Evolutionary conservation across 164 flowering plant species (phyloP), one percentile per base, ranked within the genome.

Genomic region (Umbellularia californica): DNA sequence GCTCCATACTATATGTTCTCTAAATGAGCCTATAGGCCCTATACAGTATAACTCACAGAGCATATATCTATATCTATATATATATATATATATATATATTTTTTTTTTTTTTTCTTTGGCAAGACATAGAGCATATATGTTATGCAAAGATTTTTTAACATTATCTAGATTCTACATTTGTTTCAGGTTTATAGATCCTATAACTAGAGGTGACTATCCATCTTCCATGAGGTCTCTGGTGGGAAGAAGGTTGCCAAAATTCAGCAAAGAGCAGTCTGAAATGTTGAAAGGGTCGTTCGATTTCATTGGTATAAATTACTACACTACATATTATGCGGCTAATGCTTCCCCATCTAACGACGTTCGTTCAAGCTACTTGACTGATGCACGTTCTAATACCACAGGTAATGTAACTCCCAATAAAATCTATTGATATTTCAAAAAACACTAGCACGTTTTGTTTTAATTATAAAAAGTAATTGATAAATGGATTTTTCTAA

Each of bases 211-310:
- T 20, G n/a, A 20, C 4, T 76, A 76, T 55, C 78, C 78, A 70
- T 1, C 2, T 5, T 35, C 2, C 19, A 75, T 75, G 77, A 58
- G 14, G 20, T 69, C 60, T 20, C 20, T 35, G 24, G 69, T 63
- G 2, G 64, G 70, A 51, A n/a, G 71, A 9, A 60, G 78, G 13
- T 62, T 76, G 22, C 70, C 70, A 15, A 71, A 27, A 27, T 70
- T 76, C 74, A 70, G 70, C 22, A 2, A 50, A 25, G 51, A 62
- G 17, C 64, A 76, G 50, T 70, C 65, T 13, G 2, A 50, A 24
- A 25, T 64, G 78, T 23, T 76, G 47, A 71, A 70, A 50, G 74
- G 74, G 33, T 50, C 78, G 30, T 63, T n/a, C 10, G 78, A 76
- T 68, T 76, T 76, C 70, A 50, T 76, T 9, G 71, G 74, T 58